Evolutionary conservation across 2,329 filamentous ascomycete genomes (phyloP).

Genomic region (Harringtonia aguacate): DNA sequence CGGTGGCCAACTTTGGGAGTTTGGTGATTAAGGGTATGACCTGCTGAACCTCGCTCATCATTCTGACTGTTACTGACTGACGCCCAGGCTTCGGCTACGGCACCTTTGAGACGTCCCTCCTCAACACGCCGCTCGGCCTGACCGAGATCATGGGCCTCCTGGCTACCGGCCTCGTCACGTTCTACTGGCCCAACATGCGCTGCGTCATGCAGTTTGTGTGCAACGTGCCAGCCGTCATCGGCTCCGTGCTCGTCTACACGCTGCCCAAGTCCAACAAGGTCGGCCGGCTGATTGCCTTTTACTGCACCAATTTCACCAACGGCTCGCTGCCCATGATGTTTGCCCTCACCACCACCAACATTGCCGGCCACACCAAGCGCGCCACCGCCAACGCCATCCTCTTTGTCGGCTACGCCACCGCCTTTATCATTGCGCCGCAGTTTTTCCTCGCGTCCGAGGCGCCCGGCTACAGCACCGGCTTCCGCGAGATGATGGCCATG

Average conservation of each 20-base stretch:
- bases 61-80: neutral
- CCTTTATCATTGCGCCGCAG: slow-evolving; percentile 8
- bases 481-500: slow-evolving; percentile 5
- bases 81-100: slow-evolving; percentile 38
- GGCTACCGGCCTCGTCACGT: slow-evolving; percentile 33
- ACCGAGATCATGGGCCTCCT: slow-evolving; percentile 51
- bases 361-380: slow-evolving; percentile 60
- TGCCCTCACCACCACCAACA: slow-evolving; percentile 50
- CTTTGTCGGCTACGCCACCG: slow-evolving; percentile 16
- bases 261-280: slow-evolving; percentile 35
- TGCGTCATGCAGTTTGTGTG: slow-evolving; percentile 23
- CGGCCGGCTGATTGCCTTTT: slow-evolving; percentile 37
- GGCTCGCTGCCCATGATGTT: slow-evolving; percentile 43
- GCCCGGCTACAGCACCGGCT: slow-evolving; percentile 4
- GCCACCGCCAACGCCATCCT: slow-evolving; percentile 42
- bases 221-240: slow-evolving; percentile 17
- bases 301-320: slow-evolving; percentile 36
- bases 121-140: slow-evolving; percentile 50
- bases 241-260: slow-evolving; percentile 31
- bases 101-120: slow-evolving; percentile 43
- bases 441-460: slow-evolving; percentile 8
- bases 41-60: neutral
- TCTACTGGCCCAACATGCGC: slow-evolving; percentile 29
- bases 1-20: slow-evolving; percentile 2
- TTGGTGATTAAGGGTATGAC: slow-evolving; percentile 5